Base-by-base conservation (phyloP, 257 asterid genomes). In the Fraxinus pennsylvanica region DNA sequence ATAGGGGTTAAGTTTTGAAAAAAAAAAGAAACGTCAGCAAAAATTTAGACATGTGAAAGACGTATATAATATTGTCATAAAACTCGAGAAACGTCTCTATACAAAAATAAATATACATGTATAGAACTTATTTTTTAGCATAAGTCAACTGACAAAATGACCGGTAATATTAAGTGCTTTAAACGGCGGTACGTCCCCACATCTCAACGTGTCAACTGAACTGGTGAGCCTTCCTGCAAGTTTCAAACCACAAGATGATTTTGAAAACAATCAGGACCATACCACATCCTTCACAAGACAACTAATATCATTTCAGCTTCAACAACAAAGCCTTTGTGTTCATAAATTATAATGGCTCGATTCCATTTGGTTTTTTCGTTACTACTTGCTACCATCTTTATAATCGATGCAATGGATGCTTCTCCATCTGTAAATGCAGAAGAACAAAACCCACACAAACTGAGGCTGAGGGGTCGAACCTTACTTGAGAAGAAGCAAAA, bases 331-430 rank as follows among this genome's bases (percentile, higher is more conserved):
- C 17, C 19, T 45, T 0, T 0, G n/a, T 61, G 21, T 1, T 2
- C 3, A 45, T 13, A 45, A 12, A 39, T 39, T 54, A 3, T 52
- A 73, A 83, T 83, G 86, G 66, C 19, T 33, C 61, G 70, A 9
- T 30, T n/a, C 4, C 30, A 72, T 15, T 35, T 79, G 0, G 17
- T 30, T n/a, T 66, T 73, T 76, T 59, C 80, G 61, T 15, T 83
- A 8, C 66, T 83, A 57, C 35, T 72, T 68, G 81, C 68, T 0
- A 3, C 72, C 74, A 79, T 83, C 74, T 80, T 80, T 30, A 5
- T 54, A 45, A 19, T 72, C 21, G 72, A 36, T 35, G 12, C 75
- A 3, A 6, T 59, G 65, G 86, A 78, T 10, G 77, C 63, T 29
- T n/a, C 45, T 39, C 45, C 54, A 43, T 59, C 81, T 50, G 50